These are phyloP conservation scores for Tricholoma bakamatsutake DNA, from an alignment of 768 basidiomycete species.

Conservation along the genomic window DNA sequence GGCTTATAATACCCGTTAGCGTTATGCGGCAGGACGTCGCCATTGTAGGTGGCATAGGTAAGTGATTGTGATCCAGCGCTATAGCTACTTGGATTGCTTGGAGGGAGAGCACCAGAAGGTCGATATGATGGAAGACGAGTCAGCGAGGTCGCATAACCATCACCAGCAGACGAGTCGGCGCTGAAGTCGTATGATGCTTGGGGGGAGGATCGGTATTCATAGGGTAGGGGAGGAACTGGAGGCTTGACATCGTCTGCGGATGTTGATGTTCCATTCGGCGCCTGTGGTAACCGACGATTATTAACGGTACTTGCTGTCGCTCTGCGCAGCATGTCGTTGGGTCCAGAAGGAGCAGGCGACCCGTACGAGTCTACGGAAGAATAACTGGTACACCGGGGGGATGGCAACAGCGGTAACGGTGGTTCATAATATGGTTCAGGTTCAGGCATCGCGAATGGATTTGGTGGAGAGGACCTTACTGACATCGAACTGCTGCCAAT, in stretches of 20 bases:
- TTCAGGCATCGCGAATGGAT: conserved; percentile 34
- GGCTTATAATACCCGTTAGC: conserved; percentile 13
- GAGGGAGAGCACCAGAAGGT: conserved; percentile 26
- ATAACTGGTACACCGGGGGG: conserved; percentile 17
- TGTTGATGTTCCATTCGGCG: conserved; percentile 11
- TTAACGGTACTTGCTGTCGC: conserved; percentile 19
- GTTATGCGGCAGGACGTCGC: conserved; percentile 9
- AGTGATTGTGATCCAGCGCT: conserved; percentile 4
- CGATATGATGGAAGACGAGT: conserved; percentile 17
- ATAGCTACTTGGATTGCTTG: conserved; percentile 21
- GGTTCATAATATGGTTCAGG: conserved; percentile 34
- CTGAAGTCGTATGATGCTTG: conserved; percentile 15
- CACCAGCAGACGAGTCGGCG: conserved; percentile 13
- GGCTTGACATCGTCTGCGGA: conserved; percentile 10
- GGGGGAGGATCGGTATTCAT: conserved; percentile 15
- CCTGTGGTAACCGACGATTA: conserved; percentile 21
- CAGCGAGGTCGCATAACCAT: conserved; percentile 15
- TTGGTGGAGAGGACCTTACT: conserved; percentile 19
- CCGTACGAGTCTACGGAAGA: conserved; percentile 20
- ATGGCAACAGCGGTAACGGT: conserved; percentile 1
- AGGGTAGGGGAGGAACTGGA: conserved; percentile 12
- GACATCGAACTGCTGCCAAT: conserved; percentile 19
- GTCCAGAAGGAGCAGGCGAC: conserved; percentile 17
- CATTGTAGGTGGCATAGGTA: conserved; percentile 1
- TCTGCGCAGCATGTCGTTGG: conserved; percentile 24